Base-by-base conservation (phyloP, 108 stramenopile genomes). In the Fistulifera pelliculosa region DNA sequence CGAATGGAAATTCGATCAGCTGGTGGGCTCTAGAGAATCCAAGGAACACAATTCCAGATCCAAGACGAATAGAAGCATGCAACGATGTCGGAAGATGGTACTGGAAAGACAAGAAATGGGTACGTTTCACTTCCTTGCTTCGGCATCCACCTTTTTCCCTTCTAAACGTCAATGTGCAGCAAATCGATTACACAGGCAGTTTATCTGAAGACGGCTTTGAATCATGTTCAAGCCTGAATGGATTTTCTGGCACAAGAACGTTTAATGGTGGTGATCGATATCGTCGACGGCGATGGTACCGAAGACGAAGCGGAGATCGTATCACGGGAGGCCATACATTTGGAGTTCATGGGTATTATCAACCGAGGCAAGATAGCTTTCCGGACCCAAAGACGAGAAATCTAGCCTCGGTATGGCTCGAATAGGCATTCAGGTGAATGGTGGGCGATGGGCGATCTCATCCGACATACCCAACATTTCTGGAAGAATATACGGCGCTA, bases 1-100 rank as follows among this genome's bases (percentile, higher is more conserved):
- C 8, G 31, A 50, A 69, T 23, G 79, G 69, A 65, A 65, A 78
- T 24, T 62, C 80, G 19, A 42, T 38, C 38, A 65, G 52, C 38
- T 86, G 85, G 85, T 86, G 78, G 78, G 85, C 81, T 0, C 58
- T 73, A 10, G 78, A 77, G 27, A 58, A 72, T 24, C 65, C 70
- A 53, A 47, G 73, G 4, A 51, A 61, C 16, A 17, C 4, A 45
- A 11, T 17, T 17, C 4, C 4, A 5, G 44, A 17, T 17, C 44
- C 21, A 3, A 4, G 19, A 21, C 5, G 11, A 17, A 21, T 45
- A 17, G 18, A 57, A n/a, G 54, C 54, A 8, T 38, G 50, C 24
- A 58, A 63, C 6, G 53, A 68, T 28, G 61, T 24, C 6, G 38
- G 15, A 12, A 49, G 41, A 25, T 77, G 76, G 80, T 26, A 41